Evolutionary conservation across 345 rosid species (phyloP), one percentile per base, ranked within the genome.

Genomic region (Nephelium lappaceum): DNA sequence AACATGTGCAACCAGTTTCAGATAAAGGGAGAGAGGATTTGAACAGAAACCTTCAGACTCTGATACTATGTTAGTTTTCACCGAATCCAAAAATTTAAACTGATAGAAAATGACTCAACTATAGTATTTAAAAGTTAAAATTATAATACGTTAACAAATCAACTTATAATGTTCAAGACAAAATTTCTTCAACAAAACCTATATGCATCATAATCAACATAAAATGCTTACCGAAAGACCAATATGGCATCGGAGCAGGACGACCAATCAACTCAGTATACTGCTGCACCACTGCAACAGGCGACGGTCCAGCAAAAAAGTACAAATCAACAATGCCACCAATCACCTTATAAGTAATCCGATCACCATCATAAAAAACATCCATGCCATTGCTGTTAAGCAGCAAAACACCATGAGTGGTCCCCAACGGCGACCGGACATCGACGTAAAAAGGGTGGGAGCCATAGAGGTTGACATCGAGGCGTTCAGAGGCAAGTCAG

Each of bases 241-340:
- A 88, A 77, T 88, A 88, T 0, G 91, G 91, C 91, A 88, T 86
- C 1, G 89, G 80, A 18, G 89, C 77, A 43, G 88, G 88, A n/a
- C 83, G 82, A 31, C 91, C 88, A 3, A 86, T 86, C 18, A 88
- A 76, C 75, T 73, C 81, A 0, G 91, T 88, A 39, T 83, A 88
- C 76, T 88, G 91, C 79, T 86, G 71, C 21, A 85, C 64, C 38
- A 88, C 89, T 24, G 15, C 41, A 25, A 78, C 83, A 4, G 91
- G 89, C 41, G 82, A 73, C 0, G 88, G 86, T 11, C 91, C 89
- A 10, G 80, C 76, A 8, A 88, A 88, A 41, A 86, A 53, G 43
- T 82, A 86, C 72, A 88, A 61, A 66, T 86, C 88, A 41, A 88
- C 45, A 19, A 86, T 14, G 21, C 91, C 91, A 5, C 89, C 91